Percentiles rank a stretch among this genome's conserved stretches.
Conservation (phyloP, 23 red algal species). For the Chondrus crispus region DNA sequence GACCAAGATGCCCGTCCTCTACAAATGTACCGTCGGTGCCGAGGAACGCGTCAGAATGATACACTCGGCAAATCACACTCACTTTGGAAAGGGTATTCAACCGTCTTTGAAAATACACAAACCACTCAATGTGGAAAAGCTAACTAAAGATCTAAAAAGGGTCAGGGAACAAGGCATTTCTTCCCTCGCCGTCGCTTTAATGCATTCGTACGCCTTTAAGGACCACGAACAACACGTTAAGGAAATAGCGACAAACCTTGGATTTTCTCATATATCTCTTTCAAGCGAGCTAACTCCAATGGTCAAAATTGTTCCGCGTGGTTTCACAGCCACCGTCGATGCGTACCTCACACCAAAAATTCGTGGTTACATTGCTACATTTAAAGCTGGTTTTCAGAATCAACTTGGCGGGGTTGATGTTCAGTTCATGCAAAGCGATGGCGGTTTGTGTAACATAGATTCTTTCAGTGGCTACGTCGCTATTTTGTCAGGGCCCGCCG, state of each 20-base stretch:
- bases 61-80: neutral
- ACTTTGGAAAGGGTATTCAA: neutral
- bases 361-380: conserved; percentile 63
- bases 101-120: neutral
- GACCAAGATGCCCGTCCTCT: conserved; percentile 45
- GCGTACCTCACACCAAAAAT: conserved; percentile 95
- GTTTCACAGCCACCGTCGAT: conserved; percentile 78
- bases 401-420: conserved; percentile 61
- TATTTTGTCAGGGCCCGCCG: conserved; percentile 93
- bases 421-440: conserved; percentile 98
- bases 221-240: conserved; percentile 72
- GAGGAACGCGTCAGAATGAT: conserved; percentile 59
- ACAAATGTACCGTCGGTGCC: conserved; percentile 46
- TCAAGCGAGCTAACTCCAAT: conserved; percentile 81
- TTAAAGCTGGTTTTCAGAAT: conserved; percentile 71
- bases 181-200: conserved; percentile 84
- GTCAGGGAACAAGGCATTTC: conserved; percentile 39
- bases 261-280: conserved; percentile 76
- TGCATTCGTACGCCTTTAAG: conserved; percentile 86
- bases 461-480: conserved; percentile 81
- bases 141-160: neutral
- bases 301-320: conserved; percentile 88
- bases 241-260: conserved; percentile 34
- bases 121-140: conserved; percentile 33
- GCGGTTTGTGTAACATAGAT: conserved; percentile 82